A percentile compares a stretch with the other conserved stretches of the same genome.
These are phyloP conservation scores for Talaromyces islandicus DNA, from an alignment of 2,329 filamentous ascomycete genomes.

Conservation along the genomic window DNA sequence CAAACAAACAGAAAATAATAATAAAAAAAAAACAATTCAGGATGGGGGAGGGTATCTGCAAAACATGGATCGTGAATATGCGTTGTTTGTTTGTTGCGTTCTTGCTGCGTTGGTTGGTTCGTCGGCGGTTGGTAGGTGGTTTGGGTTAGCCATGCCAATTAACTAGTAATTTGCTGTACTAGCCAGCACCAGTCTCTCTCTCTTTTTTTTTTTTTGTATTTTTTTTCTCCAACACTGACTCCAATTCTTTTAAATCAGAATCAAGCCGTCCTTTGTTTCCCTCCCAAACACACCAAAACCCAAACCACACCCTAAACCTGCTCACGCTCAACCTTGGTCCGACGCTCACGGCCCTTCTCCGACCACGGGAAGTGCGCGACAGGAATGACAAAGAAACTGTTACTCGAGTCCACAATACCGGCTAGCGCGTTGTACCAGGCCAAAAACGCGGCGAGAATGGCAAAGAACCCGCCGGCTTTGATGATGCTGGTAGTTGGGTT, in stretches of 20 bases:
- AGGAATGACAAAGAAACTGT: constrained; percentile 87
- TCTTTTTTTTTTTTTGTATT: background rate
- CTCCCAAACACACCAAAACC: background rate
- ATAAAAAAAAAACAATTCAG: background rate
- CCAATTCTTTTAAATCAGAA: too few species aligned
- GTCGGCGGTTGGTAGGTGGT: too few species aligned
- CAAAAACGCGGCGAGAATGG: constrained; percentile 71
- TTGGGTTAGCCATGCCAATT: too few species aligned
- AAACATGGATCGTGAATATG: background rate
- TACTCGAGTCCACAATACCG: constrained; percentile 64
- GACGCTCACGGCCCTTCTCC: constrained; percentile 46
- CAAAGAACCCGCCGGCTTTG: constrained; percentile 71
- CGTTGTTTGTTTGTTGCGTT: background rate
- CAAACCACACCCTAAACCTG: constrained; percentile 19
- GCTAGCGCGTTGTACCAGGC: constrained; percentile 86
- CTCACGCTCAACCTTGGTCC: constrained; percentile 49
- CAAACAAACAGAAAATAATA: background rate
- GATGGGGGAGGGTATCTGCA: too few species aligned
- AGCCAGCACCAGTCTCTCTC: background rate
- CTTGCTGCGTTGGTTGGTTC: background rate
- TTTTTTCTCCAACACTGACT: background rate
- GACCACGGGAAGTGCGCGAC: constrained; percentile 96
- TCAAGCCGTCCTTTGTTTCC: background rate
- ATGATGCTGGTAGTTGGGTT: constrained; percentile 46
- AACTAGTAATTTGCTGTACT: background rate